Conservation (phyloP, 257 asterid genomes). For the Solanum pinnatisectum region DNA sequence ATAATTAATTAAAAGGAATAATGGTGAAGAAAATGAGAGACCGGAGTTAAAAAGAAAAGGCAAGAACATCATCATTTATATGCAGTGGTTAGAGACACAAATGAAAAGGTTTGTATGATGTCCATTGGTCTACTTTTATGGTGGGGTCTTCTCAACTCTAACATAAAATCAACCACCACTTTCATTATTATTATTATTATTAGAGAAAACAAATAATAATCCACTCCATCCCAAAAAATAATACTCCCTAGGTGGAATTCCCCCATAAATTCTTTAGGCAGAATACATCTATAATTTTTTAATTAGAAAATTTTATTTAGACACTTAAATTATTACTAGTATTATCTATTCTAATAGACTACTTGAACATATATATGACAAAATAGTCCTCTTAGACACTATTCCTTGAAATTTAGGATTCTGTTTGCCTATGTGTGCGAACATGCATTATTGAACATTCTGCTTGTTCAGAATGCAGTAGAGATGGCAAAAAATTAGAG, state of each 20-base stretch:
- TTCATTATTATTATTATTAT: not conserved
- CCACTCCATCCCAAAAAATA: not conserved
- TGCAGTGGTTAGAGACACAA: conserved; percentile 20
- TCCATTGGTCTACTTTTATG: conserved; percentile 1
- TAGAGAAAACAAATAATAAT: not conserved
- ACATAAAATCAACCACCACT: not conserved
- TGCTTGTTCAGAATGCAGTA: not conserved
- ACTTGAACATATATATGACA: not conserved
- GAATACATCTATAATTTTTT: not conserved
- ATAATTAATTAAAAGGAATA: no score
- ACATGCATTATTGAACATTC: not conserved
- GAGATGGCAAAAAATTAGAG: not conserved
- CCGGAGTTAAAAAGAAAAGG: conserved; percentile 18
- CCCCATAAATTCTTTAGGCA: not conserved
- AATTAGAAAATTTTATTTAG: no score
- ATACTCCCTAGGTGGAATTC: not conserved
- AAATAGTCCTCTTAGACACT: not conserved
- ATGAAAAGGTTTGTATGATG: conserved; percentile 41
- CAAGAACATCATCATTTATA: conserved; percentile 39
- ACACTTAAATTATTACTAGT: not conserved
- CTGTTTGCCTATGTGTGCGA: not conserved
- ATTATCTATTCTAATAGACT: not conserved
- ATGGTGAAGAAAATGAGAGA: not conserved
- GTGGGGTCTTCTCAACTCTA: not conserved
- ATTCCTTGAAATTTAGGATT: not conserved